Evolutionary conservation across 208 protist genomes (phyloP), one percentile per base, ranked within the genome.

Genomic region (Strigomonas culicis): DNA sequence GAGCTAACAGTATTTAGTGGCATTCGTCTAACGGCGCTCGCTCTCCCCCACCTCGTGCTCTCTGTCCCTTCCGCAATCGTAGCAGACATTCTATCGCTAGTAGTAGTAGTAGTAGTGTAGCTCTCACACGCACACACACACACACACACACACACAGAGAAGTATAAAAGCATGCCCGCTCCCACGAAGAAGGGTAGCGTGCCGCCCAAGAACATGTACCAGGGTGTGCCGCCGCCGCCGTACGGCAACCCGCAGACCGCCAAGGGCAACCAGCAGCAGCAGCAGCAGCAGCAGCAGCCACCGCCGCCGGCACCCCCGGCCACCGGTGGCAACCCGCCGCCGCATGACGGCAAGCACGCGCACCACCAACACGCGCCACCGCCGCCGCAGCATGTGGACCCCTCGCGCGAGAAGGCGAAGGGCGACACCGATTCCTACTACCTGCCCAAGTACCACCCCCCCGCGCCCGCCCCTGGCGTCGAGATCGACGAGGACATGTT

Each of bases 401-500:
- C 46, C 46, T n/a, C n/a, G n/a, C 46, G 15, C 46, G 15, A 25
- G 7, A 3, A 28, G 6, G 21, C 6, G 11, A 22, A 28, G 24
- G 25, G 52, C 50, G 61, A 77, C 56, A 50, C 50, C 52, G 57
- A 39, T 43, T 34, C 30, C 19, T 34, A 52, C 11, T 58, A 57
- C 30, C 47, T 63, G 30, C 68, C 66, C 39, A 50, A 64, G 11
- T 82, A 75, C 44, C 68, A 78, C 43, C 74, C 74, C 22, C 63
- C 70, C 47, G 52, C 66, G 7, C 68, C 67, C n/a, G 56, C 68
- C 7, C 56, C 66, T 8, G 67, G 73, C 24, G 47, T 34, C 15
- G 59, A 64, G 13, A 72, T 82, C 13, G 73, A 85, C 27, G 66
- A 75, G 7, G 85, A 92, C 50, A 96, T 92, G 86, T 55, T 83